phyloP scores from a whole-genome alignment of 805 yeast genomes.

The Wickerhamiella kurtzmanii region DNA sequence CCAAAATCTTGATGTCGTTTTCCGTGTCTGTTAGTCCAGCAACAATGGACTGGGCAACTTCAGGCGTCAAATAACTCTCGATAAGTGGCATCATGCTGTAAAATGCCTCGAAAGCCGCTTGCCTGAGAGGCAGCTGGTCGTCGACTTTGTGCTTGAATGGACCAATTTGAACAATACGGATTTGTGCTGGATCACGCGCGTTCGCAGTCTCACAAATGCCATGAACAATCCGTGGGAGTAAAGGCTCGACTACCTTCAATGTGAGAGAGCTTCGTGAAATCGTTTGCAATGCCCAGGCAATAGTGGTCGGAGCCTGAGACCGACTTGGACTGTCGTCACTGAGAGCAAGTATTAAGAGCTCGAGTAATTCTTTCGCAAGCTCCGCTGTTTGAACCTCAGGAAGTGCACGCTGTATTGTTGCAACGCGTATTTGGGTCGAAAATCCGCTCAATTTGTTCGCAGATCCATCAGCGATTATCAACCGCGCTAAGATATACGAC shows the following conservation, averaged over 20 bases:
- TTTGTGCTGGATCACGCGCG: neutral
- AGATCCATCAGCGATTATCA: neutral
- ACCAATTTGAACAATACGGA: conserved; percentile 47
- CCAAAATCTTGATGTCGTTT: conserved; percentile 43
- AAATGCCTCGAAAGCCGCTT: conserved; percentile 56
- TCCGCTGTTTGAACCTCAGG: neutral
- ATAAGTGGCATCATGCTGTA: conserved; percentile 35
- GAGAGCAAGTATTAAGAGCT: neutral
- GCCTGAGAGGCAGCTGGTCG: conserved; percentile 61
- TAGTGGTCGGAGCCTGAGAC: neutral
- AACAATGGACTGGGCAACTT: conserved; percentile 31
- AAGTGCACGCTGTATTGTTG: neutral
- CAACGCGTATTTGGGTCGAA: neutral
- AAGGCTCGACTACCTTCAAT: neutral
- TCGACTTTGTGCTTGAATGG: conserved; percentile 74
- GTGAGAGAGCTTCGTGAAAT: neutral
- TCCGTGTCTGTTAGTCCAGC: conserved; percentile 45
- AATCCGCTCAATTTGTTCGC: neutral
- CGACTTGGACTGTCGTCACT: neutral
- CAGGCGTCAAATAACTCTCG: conserved; percentile 21
- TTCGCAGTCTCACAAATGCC: neutral
- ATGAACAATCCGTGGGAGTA: neutral
- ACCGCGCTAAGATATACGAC: neutral
- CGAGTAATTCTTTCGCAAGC: neutral
- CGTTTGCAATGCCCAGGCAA: conserved; percentile 1